These are phyloP conservation scores for Chlamydomonas sphaeroides DNA, from an alignment of 139 green algal genomes.

Conservation along the genomic window DNA sequence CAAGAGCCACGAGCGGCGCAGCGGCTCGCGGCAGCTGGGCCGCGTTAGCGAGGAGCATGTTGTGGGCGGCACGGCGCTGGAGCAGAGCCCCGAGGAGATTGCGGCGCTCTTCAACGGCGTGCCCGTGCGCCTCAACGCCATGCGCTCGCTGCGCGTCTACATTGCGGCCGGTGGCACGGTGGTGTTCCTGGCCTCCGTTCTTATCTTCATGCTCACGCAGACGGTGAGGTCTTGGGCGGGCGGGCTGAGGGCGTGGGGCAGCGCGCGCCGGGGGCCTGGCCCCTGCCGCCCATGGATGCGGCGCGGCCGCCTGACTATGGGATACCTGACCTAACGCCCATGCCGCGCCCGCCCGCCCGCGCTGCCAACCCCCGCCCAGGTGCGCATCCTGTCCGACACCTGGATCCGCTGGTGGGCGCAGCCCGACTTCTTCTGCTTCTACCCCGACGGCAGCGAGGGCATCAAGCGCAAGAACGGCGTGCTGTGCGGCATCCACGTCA, in stretches of 20 bases:
- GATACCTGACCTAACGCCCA: too few species aligned
- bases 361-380: not conserved
- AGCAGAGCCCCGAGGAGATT: conserved; percentile 46
- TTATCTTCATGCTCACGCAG: conserved; percentile 61
- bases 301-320: too few species aligned
- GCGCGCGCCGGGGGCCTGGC: too few species aligned
- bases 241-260: too few species aligned
- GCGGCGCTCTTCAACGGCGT: conserved; percentile 54
- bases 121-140: conserved; percentile 42
- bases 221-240: conserved; percentile 4
- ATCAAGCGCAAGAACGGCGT: not conserved
- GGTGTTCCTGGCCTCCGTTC: conserved; percentile 49
- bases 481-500: not conserved
- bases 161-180: conserved; percentile 49
- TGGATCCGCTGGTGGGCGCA: conserved; percentile 53
- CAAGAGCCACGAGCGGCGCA: not conserved
- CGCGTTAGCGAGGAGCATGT: conserved; percentile 12
- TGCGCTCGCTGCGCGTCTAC: conserved; percentile 41
- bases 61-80: not conserved
- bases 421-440: conserved; percentile 41
- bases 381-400: conserved; percentile 34
- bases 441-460: too few species aligned
- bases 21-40: conserved; percentile 3
- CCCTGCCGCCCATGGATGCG: too few species aligned
- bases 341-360: too few species aligned